phyloP scores from a whole-genome alignment of 305 asterid genomes.

The Fraxinus nigra region DNA sequence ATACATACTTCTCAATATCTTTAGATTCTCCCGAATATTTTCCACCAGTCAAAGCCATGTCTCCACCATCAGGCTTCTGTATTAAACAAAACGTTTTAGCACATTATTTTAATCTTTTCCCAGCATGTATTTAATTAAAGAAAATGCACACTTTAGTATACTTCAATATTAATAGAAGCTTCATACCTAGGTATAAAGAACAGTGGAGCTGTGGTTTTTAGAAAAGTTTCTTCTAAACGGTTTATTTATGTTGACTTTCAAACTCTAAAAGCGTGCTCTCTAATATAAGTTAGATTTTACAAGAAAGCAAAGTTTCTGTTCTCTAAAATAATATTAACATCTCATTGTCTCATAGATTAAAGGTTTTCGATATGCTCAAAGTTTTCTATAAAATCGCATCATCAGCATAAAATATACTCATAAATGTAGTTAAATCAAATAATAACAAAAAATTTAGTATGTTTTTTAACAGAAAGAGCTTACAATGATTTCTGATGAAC shows the following conservation, averaged over 20 bases:
- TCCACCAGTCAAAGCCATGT: constrained; percentile 22
- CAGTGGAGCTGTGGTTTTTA: not conserved
- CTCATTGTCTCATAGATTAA: not conserved
- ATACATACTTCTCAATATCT: constrained; percentile 54
- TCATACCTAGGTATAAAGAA: not conserved
- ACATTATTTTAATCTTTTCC: not conserved
- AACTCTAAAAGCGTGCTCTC: not conserved
- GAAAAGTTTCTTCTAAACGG: not conserved
- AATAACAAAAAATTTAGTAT: not conserved
- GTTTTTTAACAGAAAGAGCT: not conserved
- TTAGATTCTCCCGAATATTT: constrained; percentile 26
- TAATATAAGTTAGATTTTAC: not conserved
- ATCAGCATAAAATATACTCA: not conserved
- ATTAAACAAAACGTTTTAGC: not conserved
- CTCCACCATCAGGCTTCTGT: constrained; percentile 43
- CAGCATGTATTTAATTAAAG: not conserved
- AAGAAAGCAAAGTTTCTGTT: not conserved
- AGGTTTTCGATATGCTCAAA: not conserved
- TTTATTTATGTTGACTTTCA: not conserved
- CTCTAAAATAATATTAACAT: not conserved
- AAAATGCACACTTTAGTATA: not conserved
- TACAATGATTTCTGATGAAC: not conserved
- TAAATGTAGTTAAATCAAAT: not conserved
- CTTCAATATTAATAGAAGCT: not conserved
- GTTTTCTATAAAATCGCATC: not conserved